Base-by-base conservation (phyloP, 1,139 yeast genomes). In the Suhomyces guaymorum region DNA sequence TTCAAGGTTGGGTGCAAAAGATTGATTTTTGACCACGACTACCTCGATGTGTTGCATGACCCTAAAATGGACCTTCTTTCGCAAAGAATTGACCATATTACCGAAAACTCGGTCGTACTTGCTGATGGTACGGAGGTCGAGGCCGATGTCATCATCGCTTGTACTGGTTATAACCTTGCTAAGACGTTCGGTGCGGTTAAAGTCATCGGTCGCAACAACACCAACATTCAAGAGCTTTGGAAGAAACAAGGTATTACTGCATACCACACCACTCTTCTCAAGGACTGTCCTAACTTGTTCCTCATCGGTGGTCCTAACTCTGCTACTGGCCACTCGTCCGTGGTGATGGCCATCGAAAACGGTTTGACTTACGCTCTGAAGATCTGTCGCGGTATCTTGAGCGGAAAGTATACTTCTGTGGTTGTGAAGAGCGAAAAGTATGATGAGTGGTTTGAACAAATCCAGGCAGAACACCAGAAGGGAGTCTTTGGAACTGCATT, bases 1-100 rank as follows among this genome's bases (percentile, higher is more conserved):
- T 69, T 50, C 48, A 67, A 66, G 43, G 55, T 69, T 42, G 75
- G 75, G 4, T 69, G 75, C 51, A 69, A 69, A 44, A 52, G 75
- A 37, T 50, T 68, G 44, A 61, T 69, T 32, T 67, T 59, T 43
- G 75, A 69, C 45, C 54, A 66, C 42, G 42, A 47, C 24, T 69
- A 69, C 43, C 53, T 66, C 22, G 63, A 71, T 1, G 36, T 59
- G 2, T 55, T 68, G 37, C 51, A 51, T 26, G 67, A 68, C 36
- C 57, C 63, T 8, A 49, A 65, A 29, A 39, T 68, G 15, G 53
- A 57, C 25, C 46, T 69, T 24, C 51, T 52, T 9, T 44, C 53
- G 26, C 52, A 49, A 10, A 49, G 46, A 4, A 59, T 69, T 17
- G 54, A 48, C 8, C 50, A 51, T 20, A 51, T 68, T 12, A 59